These are phyloP conservation scores for Coelastrella sp. DNA, from an alignment of 139 green algal species.

Conservation along the genomic window DNA sequence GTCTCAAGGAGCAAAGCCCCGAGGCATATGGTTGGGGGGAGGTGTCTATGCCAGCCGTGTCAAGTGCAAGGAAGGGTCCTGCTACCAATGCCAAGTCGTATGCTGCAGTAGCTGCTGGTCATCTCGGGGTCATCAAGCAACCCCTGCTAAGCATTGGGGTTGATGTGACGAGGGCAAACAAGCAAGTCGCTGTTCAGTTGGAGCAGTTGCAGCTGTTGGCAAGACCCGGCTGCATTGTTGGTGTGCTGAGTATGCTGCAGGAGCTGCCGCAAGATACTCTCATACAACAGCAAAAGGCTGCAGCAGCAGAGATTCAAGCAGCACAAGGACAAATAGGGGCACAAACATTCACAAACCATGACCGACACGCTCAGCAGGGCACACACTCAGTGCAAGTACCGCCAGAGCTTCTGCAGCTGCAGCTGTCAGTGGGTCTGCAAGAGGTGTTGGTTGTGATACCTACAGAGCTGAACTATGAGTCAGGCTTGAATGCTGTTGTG, in stretches of 20 bases:
- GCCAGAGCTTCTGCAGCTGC: constrained; percentile 46
- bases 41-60: not conserved
- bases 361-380: not conserved
- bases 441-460: constrained; percentile 47
- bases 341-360: not conserved
- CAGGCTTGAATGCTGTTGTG: not conserved
- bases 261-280: constrained; percentile 36
- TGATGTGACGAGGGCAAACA: not conserved
- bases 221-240: constrained; percentile 1
- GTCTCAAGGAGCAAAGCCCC: constrained; percentile 2
- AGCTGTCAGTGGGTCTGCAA: not conserved
- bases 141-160: constrained; percentile 16
- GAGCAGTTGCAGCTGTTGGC: constrained; percentile 58
- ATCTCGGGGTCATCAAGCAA: not conserved
- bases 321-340: not conserved
- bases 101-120: not conserved
- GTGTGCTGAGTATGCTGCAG: constrained; percentile 27
- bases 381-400: constrained; percentile 14
- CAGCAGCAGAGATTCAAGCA: constrained; percentile 21
- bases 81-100: not conserved
- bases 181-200: constrained; percentile 38
- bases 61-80: not conserved
- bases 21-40: constrained; percentile 9
- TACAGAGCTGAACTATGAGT: constrained; percentile 18
- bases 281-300: constrained; percentile 34